Percentiles rank a stretch among this genome's conserved stretches.
Evolutionary conservation across 306 rosid species (phyloP).

Genomic region (Arachis hypogaea): DNA sequence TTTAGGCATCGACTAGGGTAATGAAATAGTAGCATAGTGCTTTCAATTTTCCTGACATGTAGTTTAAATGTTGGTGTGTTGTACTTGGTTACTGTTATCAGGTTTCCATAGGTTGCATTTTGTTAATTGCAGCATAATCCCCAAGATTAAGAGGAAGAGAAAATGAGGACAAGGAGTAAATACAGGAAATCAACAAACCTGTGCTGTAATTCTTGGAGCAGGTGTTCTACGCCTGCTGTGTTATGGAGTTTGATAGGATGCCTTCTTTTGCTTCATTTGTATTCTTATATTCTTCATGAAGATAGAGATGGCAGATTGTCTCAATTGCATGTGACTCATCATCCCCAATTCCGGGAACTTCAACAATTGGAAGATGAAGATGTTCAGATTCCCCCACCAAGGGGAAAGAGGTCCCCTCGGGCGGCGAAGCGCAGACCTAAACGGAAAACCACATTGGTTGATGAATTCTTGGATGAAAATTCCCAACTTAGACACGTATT

Average conservation of each 20-base stretch:
- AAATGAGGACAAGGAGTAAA: slow-evolving; percentile 89
- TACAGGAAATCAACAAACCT: slow-evolving; percentile 77
- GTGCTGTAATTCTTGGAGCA: slow-evolving; percentile 79
- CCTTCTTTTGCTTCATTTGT: slow-evolving; percentile 67
- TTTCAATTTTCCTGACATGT: slow-evolving; percentile 18
- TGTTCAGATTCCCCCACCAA: slow-evolving; percentile 87
- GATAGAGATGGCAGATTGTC: slow-evolving; percentile 44
- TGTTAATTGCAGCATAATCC: slow-evolving; percentile 69
- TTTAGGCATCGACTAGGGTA: slow-evolving; percentile 22
- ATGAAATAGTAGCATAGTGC: slow-evolving; percentile 18
- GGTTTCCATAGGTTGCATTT: slow-evolving; percentile 71
- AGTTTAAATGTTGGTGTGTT: slow-evolving; percentile 43
- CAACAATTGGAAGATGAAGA: slow-evolving; percentile 82
- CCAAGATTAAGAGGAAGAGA: slow-evolving; percentile 69
- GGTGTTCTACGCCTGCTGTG: slow-evolving; percentile 58
- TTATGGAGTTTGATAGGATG: slow-evolving; percentile 85
- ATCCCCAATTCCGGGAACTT: slow-evolving; percentile 73
- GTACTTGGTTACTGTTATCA: slow-evolving; percentile 46
- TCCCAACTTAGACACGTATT: slow-evolving; percentile 79
- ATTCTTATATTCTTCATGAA: slow-evolving; percentile 48
- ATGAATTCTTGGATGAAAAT: slow-evolving; percentile 93
- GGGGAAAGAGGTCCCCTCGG: slow-evolving; percentile 92
- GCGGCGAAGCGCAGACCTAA: slow-evolving; percentile 85
- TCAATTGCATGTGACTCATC: slow-evolving; percentile 47
- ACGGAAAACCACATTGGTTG: slow-evolving; percentile 70